Percentiles rank a stretch among this genome's conserved stretches.
Conservation (phyloP, 768 basidiomycete genomes). For the Boletus bicolor region DNA sequence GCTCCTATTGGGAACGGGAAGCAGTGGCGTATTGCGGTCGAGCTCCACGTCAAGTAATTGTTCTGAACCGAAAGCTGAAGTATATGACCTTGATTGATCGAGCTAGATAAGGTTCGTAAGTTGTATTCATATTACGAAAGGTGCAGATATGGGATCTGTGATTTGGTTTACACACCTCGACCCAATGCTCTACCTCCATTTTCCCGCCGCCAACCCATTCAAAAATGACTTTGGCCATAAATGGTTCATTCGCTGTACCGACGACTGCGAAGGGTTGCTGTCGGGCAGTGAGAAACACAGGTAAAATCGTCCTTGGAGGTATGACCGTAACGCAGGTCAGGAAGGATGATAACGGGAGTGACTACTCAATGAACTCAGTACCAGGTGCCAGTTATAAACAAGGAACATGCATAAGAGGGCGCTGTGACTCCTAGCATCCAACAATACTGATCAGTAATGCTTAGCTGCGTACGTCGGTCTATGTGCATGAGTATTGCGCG, state of each 20-base stretch:
- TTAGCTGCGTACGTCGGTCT: conserved; percentile 33
- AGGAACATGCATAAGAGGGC: conserved; percentile 44
- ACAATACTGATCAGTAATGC: conserved; percentile 38
- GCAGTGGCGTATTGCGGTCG: conserved; percentile 40
- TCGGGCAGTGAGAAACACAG: conserved; percentile 30
- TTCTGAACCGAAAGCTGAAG: conserved; percentile 44
- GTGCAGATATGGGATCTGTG: neutral
- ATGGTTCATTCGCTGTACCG: conserved; percentile 42
- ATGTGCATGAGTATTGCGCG: conserved; percentile 4
- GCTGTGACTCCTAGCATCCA: conserved; percentile 45
- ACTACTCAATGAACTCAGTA: conserved; percentile 14
- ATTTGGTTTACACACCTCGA: conserved; percentile 38
- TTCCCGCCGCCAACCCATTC: conserved; percentile 42
- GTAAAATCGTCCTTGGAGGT: conserved; percentile 34
- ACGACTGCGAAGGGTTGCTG: conserved; percentile 41
- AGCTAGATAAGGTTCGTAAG: conserved; percentile 32
- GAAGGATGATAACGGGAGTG: conserved; percentile 30
- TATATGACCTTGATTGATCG: conserved; percentile 37
- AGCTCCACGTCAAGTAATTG: conserved; percentile 51
- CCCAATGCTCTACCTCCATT: conserved; percentile 50
- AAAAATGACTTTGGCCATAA: conserved; percentile 41
- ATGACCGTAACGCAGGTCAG: conserved; percentile 38
- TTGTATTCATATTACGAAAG: neutral
- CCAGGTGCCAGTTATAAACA: neutral
- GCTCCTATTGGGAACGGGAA: conserved; percentile 26